A percentile compares a stretch with the other conserved stretches of the same genome.
phyloP scores from a whole-genome alignment of 1,284 basidiomycete species.

The Leccinum angustisporum region DNA sequence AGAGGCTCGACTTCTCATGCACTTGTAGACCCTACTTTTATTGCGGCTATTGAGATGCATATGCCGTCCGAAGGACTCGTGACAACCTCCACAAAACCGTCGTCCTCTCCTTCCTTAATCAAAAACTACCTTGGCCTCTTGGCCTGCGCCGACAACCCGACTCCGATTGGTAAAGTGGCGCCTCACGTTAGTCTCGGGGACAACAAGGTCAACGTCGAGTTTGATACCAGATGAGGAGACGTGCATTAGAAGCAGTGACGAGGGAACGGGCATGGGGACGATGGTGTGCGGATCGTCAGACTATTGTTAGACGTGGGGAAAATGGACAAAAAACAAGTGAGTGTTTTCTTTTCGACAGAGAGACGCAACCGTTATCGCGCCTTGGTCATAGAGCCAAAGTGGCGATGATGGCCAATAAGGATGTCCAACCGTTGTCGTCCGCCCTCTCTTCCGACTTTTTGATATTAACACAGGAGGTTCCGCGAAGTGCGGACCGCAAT shows the following conservation, averaged over 20 bases:
- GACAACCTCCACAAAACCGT: conserved; percentile 52
- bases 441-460: no score
- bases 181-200: conserved; percentile 68
- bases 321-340: no score
- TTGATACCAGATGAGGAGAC: conserved; percentile 73
- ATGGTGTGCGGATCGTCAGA: conserved; percentile 82
- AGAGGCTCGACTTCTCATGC: conserved; percentile 2
- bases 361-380: no score
- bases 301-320: conserved; percentile 78
- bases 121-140: conserved; percentile 80
- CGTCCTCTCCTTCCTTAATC: conserved; percentile 60
- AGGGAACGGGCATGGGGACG: conserved; percentile 81
- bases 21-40: conserved; percentile 57
- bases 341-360: no score
- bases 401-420: no score
- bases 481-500: no score
- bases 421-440: no score
- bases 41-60: conserved; percentile 58
- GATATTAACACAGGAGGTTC: no score
- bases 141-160: conserved; percentile 78
- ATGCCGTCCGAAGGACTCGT: conserved; percentile 58
- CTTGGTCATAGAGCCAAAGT: no score
- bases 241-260: conserved; percentile 79
- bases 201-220: conserved; percentile 78
- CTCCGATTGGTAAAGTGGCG: conserved; percentile 59